phyloP scores from a whole-genome alignment of 2,329 filamentous ascomycete genomes.

The Pseudonectria foliicola region DNA sequence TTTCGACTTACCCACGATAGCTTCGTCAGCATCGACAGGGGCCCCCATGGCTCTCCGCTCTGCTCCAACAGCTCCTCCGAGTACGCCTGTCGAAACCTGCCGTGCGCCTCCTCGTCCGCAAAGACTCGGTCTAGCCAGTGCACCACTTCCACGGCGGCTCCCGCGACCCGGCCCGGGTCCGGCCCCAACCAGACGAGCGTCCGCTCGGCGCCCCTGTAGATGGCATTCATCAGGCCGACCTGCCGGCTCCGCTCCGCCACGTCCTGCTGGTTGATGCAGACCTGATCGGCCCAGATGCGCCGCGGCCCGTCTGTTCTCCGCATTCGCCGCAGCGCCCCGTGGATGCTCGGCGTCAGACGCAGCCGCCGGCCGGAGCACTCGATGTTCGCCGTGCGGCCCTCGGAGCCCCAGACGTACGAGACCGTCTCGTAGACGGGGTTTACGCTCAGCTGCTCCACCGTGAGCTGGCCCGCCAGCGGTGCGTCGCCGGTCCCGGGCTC shows the following conservation, averaged over 20 bases:
- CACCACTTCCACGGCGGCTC: slow-evolving; percentile 22
- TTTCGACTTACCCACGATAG: slow-evolving; percentile 25
- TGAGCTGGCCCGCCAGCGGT: slow-evolving; percentile 22
- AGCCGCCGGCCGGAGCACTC: slow-evolving; percentile 17
- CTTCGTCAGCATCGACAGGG: slow-evolving; percentile 26
- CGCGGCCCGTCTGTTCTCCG: slow-evolving; percentile 17
- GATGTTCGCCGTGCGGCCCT: slow-evolving; percentile 16
- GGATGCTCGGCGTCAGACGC: slow-evolving; percentile 23
- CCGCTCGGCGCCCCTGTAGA: slow-evolving; percentile 27
- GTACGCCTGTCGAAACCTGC: slow-evolving; percentile 21
- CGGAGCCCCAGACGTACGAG: slow-evolving; percentile 31
- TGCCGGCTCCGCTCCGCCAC: slow-evolving; percentile 28
- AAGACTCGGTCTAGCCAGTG: slow-evolving; percentile 23
- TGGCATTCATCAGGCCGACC: slow-evolving; percentile 31
- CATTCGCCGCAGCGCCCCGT: slow-evolving; percentile 24
- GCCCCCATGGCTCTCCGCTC: slow-evolving; percentile 22
- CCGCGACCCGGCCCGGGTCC: slow-evolving; percentile 21
- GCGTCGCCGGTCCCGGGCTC: slow-evolving; percentile 20
- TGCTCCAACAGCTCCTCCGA: slow-evolving; percentile 24
- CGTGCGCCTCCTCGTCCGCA: slow-evolving; percentile 22
- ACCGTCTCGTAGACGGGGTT: slow-evolving; percentile 25
- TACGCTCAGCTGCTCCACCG: slow-evolving; percentile 16
- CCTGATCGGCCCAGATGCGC: slow-evolving; percentile 33
- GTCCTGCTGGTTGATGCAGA: slow-evolving; percentile 34
- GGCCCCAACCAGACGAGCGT: slow-evolving; percentile 31